These are phyloP conservation scores for Nematodospora anomalae DNA, from an alignment of 1,139 yeast genomes.

Conservation along the genomic window DNA sequence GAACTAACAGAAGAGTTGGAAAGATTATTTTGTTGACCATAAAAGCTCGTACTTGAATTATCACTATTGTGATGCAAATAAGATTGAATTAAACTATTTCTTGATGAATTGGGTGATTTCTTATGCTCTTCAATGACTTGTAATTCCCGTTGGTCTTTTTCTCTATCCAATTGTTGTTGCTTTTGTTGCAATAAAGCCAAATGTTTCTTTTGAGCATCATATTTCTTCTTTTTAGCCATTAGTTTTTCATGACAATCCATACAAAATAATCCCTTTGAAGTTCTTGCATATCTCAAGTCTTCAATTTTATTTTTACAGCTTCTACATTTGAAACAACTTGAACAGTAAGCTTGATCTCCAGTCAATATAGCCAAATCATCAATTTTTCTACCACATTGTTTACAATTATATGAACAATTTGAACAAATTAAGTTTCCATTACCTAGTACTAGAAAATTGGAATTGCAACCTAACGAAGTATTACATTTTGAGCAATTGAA, in stretches of 20 bases:
- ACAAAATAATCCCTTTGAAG: conserved; percentile 91
- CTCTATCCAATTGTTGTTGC: conserved; percentile 11
- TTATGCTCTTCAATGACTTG: conserved; percentile 9
- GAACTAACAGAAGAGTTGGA: conserved; percentile 21
- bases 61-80: conserved; percentile 11
- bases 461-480: conserved; percentile 76
- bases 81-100: conserved; percentile 16
- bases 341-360: conserved; percentile 93
- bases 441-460: conserved; percentile 87
- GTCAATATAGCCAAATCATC: conserved; percentile 96
- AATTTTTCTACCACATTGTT: conserved; percentile 83
- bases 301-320: conserved; percentile 87
- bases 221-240: conserved; percentile 62
- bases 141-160: conserved; percentile 8
- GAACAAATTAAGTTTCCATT: conserved; percentile 91
- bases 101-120: conserved; percentile 12
- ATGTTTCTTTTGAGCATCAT: conserved; percentile 47
- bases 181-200: conserved; percentile 19
- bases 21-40: conserved; percentile 9
- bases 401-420: conserved; percentile 87
- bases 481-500: conserved; percentile 87
- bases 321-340: conserved; percentile 86
- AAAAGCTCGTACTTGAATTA: conserved; percentile 9
- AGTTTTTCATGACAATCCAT: conserved; percentile 89
- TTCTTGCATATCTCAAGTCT: conserved; percentile 88